These are phyloP conservation scores for Hordeum pubiflorum DNA, from an alignment of 202 grass and related monocot species.

Conservation along the genomic window DNA sequence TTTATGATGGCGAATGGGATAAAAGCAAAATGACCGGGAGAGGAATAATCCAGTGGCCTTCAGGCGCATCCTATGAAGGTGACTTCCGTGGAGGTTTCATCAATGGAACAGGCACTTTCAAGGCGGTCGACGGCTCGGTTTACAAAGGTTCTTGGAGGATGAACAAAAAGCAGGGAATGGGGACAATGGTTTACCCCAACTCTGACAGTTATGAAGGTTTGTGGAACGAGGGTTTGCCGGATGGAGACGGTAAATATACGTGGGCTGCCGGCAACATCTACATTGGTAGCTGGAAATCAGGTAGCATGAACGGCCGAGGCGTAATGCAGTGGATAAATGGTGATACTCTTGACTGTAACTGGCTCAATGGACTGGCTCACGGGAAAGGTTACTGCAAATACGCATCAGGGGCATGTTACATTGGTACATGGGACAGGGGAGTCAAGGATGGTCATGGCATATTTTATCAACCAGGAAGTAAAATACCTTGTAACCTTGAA, in stretches of 20 bases:
- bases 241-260: constrained; percentile 72
- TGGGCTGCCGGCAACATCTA: constrained; percentile 76
- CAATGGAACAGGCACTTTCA: constrained; percentile 68
- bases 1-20: constrained; percentile 86
- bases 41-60: constrained; percentile 69
- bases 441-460: constrained; percentile 91
- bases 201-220: constrained; percentile 76
- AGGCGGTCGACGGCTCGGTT: constrained; percentile 56
- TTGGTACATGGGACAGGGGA: constrained; percentile 89
- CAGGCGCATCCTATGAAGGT: constrained; percentile 76
- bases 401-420: constrained; percentile 55
- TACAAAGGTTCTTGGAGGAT: constrained; percentile 90
- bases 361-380: constrained; percentile 76
- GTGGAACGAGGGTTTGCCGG: constrained; percentile 90
- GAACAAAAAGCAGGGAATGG: constrained; percentile 86
- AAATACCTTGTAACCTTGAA: constrained; percentile 61
- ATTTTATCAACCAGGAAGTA: constrained; percentile 73
- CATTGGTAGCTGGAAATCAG: constrained; percentile 75
- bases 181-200: constrained; percentile 68
- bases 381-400: constrained; percentile 92
- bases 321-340: constrained; percentile 86
- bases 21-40: constrained; percentile 74
- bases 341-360: constrained; percentile 72
- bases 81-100: constrained; percentile 85
- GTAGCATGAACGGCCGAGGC: constrained; percentile 85